Evolutionary conservation across 257 asterid species (phyloP).

Genomic region (Salvia splendens): DNA sequence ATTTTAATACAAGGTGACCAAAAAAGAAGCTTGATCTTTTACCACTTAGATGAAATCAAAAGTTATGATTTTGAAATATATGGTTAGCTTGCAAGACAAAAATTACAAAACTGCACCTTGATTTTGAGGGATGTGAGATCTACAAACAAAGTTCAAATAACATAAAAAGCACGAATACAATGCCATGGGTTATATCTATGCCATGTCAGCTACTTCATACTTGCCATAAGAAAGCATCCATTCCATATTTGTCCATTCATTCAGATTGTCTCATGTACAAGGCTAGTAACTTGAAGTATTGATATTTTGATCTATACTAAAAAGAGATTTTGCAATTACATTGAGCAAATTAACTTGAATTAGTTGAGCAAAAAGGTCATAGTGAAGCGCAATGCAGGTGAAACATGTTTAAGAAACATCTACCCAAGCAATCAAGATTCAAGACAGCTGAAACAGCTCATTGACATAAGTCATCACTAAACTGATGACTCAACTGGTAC

Average conservation of each 20-base stretch:
- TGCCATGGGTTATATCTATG: neutral
- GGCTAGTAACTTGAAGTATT: neutral
- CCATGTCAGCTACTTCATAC: neutral
- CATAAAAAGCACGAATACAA: neutral
- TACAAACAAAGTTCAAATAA: neutral
- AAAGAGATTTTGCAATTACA: neutral
- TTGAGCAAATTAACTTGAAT: neutral
- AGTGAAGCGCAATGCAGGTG: constrained; percentile 7
- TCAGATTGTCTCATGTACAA: neutral
- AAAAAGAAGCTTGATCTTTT: neutral
- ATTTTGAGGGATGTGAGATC: neutral
- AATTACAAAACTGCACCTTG: neutral
- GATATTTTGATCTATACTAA: neutral
- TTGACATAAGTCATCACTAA: neutral
- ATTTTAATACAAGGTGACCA: neutral
- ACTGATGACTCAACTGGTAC: no score
- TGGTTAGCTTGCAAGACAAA: neutral
- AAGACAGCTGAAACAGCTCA: constrained; percentile 3
- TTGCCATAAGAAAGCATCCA: neutral
- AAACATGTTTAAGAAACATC: neutral
- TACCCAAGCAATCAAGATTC: neutral
- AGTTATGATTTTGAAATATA: neutral
- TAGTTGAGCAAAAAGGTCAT: constrained; percentile 3
- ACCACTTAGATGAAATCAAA: neutral
- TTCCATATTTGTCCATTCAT: neutral